phyloP scores from a whole-genome alignment of 768 basidiomycete genomes.

The Psilocybe cyanescens region DNA sequence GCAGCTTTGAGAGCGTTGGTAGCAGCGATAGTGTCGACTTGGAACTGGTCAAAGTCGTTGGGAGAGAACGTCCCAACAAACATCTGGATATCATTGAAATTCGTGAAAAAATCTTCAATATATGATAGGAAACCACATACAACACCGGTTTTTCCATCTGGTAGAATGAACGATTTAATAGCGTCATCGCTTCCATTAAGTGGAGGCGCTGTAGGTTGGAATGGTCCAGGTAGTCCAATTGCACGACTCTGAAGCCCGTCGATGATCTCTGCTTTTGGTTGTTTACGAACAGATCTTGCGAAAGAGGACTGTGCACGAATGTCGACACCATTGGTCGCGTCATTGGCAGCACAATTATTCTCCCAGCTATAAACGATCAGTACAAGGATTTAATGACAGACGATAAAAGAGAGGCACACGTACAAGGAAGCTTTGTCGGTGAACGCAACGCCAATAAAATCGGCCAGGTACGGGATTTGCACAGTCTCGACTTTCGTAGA shows the following conservation, averaged over 20 bases:
- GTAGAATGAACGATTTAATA: conserved; percentile 59
- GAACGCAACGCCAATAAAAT: conserved; percentile 49
- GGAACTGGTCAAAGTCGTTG: conserved; percentile 54
- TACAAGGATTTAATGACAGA: background rate
- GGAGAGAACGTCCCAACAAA: conserved; percentile 61
- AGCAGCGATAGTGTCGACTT: conserved; percentile 49
- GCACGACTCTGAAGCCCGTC: conserved; percentile 44
- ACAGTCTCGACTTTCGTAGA: conserved; percentile 53
- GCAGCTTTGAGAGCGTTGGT: conserved; percentile 47
- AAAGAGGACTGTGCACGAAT: conserved; percentile 5
- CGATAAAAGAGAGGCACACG: conserved; percentile 21
- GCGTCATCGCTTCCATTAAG: conserved; percentile 52
- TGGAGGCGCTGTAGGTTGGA: conserved; percentile 48
- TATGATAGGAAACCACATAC: conserved; percentile 35
- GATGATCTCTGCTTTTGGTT: conserved; percentile 43
- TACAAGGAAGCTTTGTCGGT: conserved; percentile 56
- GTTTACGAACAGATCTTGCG: conserved; percentile 21
- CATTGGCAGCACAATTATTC: conserved; percentile 58
- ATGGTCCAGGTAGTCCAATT: conserved; percentile 49
- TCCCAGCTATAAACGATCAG: conserved; percentile 48
- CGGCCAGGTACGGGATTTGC: conserved; percentile 54
- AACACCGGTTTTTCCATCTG: conserved; percentile 61
- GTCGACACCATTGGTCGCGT: conserved; percentile 24
- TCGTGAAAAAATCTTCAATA: background rate
- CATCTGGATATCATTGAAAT: conserved; percentile 42